Base-by-base conservation (phyloP, 2,329 filamentous ascomycete genomes). In the Diaporthe helianthi region DNA sequence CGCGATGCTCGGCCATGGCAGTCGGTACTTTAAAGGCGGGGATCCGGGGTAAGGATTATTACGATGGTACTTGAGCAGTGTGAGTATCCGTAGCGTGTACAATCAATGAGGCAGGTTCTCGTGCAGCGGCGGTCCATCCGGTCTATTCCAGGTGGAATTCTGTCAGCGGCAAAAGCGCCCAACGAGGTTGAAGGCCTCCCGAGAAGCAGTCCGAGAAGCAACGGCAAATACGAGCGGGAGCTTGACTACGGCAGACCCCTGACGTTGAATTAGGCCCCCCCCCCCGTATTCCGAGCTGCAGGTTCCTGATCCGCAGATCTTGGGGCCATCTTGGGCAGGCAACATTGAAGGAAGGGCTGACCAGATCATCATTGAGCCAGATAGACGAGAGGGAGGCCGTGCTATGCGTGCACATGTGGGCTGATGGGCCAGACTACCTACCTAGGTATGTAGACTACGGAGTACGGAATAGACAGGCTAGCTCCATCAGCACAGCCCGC, bases 271-370 rank as follows among this genome's bases (percentile, higher is more conserved):
- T 33, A 38, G 12, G 44, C 22, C 65, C 65, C 41, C 22, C 65
- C 65, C 41, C 41, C 33, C 13, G 52, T 38, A 58, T 67, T 49
- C 51, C 24, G 41, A 67, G 29, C 41, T 49, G 65, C 65, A 58
- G 15, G 29, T 49, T 67, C 61, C 55, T 61, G 41, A 49, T 44
- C 41, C 54, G 65, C 65, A 67, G 65, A 67, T 58, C 65, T 58
- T 52, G 65, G 65, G 41, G 44, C 12, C 41, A 63, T 63, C 58
- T 63, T 63, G 41, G 58, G 58, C 26, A 47, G 58, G 58, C 55
- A 53, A n/a, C n/a, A n/a, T n/a, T n/a, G n/a, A n/a, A n/a, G n/a
- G n/a, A n/a, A 49, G 53, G 51, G 64, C 49, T 26, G 51, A 47
- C n/a, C 29, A 19, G 52, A 67, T 67, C 22, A 31, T 33, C 22